These are phyloP conservation scores for Claviceps citrina DNA, from an alignment of 2,329 filamentous ascomycete species.

Conservation along the genomic window DNA sequence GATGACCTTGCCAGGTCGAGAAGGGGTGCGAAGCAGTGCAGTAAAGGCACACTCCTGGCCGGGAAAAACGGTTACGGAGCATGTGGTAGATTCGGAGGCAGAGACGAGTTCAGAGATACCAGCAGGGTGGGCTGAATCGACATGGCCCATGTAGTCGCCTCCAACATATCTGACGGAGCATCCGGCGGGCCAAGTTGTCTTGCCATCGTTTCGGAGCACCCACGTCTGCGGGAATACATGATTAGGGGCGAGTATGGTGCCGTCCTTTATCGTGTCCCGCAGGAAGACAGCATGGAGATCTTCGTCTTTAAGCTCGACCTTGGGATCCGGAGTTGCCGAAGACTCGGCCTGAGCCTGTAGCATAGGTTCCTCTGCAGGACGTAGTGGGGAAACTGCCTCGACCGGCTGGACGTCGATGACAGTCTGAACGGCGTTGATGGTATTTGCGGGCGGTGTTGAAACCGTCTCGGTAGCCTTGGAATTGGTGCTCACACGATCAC, in stretches of 20 bases:
- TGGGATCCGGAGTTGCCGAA: neutral
- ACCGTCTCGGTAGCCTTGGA: constrained; percentile 33
- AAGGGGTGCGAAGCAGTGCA: constrained; percentile 67
- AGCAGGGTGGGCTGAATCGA: constrained; percentile 67
- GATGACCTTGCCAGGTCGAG: constrained; percentile 61
- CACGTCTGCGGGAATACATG: constrained; percentile 77
- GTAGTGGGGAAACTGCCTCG: constrained; percentile 18
- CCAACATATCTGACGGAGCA: constrained; percentile 85
- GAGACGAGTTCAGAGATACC: constrained; percentile 60
- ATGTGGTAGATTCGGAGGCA: constrained; percentile 70
- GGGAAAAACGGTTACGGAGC: constrained; percentile 51
- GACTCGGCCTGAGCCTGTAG: constrained; percentile 6
- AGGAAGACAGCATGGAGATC: constrained; percentile 47
- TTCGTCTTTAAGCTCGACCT: constrained; percentile 13
- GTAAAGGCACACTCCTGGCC: constrained; percentile 70
- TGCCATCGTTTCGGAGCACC: constrained; percentile 76
- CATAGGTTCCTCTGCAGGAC: constrained; percentile 5
- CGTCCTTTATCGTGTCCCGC: constrained; percentile 64
- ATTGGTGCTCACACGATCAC: constrained; percentile 38
- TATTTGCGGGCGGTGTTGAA: constrained; percentile 29
- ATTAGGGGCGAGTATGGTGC: constrained; percentile 54
- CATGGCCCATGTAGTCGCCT: constrained; percentile 90
- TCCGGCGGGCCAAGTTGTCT: constrained; percentile 67
- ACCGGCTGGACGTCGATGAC: constrained; percentile 56
- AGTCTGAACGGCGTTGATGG: constrained; percentile 47